Percentiles rank a stretch among this genome's conserved stretches.
These are phyloP conservation scores for Fonsecaea pedrosoi DNA, from an alignment of 2,329 filamentous ascomycete species.

Conservation along the genomic window DNA sequence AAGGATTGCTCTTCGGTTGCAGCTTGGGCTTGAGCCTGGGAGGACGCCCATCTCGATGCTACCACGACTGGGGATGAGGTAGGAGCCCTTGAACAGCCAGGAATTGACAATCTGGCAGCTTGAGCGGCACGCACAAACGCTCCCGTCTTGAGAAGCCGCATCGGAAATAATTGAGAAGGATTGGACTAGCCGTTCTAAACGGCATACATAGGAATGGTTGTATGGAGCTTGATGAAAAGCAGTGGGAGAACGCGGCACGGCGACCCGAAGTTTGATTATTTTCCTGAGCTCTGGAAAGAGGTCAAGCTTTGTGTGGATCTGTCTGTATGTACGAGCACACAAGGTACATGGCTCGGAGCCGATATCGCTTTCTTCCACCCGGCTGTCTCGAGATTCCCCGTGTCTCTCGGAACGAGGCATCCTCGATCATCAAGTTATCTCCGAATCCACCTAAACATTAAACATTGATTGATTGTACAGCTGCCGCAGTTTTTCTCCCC, in stretches of 20 bases:
- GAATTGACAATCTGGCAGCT: slow-evolving; percentile 27
- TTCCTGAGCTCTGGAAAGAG: not conserved
- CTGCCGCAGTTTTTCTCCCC: not conserved
- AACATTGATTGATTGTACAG: not conserved
- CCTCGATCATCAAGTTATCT: slow-evolving; percentile 17
- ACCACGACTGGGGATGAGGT: slow-evolving; percentile 9
- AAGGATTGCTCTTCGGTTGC: slow-evolving; percentile 23
- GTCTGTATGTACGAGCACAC: not conserved
- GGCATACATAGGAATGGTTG: not conserved
- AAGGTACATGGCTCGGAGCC: not conserved
- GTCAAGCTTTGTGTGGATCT: slow-evolving; percentile 1
- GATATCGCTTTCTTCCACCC: slow-evolving; percentile 1
- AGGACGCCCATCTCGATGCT: slow-evolving; percentile 33
- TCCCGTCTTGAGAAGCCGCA: slow-evolving; percentile 38
- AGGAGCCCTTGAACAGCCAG: slow-evolving; percentile 16
- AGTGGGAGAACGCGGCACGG: not conserved
- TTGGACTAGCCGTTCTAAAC: not conserved
- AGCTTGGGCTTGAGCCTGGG: slow-evolving; percentile 24
- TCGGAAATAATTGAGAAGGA: slow-evolving; percentile 12
- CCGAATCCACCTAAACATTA: not conserved
- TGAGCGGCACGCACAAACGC: slow-evolving; percentile 37
- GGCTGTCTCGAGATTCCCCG: not conserved
- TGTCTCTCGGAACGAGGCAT: slow-evolving; percentile 21
- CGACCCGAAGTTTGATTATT: not conserved
- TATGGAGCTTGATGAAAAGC: not conserved